Percentiles rank a stretch among this genome's conserved stretches.
phyloP scores from a whole-genome alignment of 2,329 filamentous ascomycete genomes.

The Didymosphaeria variabile region DNA sequence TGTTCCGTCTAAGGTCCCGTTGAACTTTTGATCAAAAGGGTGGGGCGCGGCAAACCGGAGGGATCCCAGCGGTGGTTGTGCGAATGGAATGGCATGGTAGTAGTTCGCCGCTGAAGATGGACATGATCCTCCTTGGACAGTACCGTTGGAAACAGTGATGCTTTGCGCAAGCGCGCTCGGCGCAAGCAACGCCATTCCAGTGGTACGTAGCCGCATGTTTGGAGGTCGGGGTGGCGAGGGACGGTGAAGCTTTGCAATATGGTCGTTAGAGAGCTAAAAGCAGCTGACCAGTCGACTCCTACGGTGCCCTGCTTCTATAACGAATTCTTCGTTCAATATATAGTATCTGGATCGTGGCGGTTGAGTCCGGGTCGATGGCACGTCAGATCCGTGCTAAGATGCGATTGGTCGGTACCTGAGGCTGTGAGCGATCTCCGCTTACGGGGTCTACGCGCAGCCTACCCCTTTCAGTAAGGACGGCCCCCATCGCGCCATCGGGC shows the following conservation, averaged over 20 bases:
- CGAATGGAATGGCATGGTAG: slow-evolving; percentile 6
- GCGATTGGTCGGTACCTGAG: neutral
- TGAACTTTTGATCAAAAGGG: slow-evolving; percentile 5
- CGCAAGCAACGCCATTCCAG: neutral
- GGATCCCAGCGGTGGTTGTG: slow-evolving; percentile 1
- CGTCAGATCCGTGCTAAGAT: neutral
- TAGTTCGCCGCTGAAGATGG: slow-evolving; percentile 3
- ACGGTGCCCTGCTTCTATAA: neutral
- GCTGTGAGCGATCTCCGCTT: neutral
- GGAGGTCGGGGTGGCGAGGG: neutral
- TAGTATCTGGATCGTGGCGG: neutral
- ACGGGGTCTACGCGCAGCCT: neutral
- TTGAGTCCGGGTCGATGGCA: neutral
- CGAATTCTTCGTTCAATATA: neutral
- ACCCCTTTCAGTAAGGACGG: neutral
- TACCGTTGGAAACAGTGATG: neutral
- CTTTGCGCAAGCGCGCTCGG: neutral
- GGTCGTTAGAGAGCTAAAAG: neutral
- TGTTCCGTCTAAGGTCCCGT: slow-evolving; percentile 1
- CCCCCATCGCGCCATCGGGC: neutral
- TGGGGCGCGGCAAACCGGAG: slow-evolving; percentile 4
- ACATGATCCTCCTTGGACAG: slow-evolving; percentile 1
- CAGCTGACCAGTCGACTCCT: neutral
- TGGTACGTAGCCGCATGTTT: slow-evolving; percentile 1
- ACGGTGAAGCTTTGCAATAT: neutral